Conservation (phyloP, 352 stramenopile genomes). For the Phytophthora podocarpi region DNA sequence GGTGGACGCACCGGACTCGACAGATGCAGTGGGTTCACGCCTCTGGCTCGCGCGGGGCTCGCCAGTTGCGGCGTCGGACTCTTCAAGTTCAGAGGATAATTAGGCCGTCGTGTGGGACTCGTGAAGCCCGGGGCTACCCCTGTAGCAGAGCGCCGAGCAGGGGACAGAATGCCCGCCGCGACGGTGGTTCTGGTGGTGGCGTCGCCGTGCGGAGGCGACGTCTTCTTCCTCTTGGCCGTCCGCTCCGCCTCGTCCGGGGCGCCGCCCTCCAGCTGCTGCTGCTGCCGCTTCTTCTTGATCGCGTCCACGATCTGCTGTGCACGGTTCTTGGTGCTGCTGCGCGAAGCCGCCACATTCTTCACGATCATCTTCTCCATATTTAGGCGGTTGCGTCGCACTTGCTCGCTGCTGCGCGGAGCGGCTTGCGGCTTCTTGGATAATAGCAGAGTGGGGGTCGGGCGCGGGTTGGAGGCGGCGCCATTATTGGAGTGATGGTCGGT, state of each 20-base stretch:
- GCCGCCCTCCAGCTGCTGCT: constrained; percentile 51
- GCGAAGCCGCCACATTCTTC: constrained; percentile 71
- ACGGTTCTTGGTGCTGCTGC: constrained; percentile 73
- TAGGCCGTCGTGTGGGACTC: constrained; percentile 26
- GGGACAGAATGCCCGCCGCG: constrained; percentile 27
- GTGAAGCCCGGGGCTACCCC: constrained; percentile 14
- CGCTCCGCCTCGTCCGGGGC: constrained; percentile 24
- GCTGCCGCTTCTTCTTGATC: constrained; percentile 68
- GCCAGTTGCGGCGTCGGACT: constrained; percentile 28
- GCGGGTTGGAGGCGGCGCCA: neutral
- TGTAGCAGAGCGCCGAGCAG: constrained; percentile 12
- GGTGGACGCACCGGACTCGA: constrained; percentile 37
- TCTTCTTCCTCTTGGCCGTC: constrained; percentile 30
- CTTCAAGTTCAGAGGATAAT: constrained; percentile 18
- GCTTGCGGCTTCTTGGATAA: constrained; percentile 18
- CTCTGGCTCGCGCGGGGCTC: constrained; percentile 26
- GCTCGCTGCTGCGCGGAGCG: constrained; percentile 35
- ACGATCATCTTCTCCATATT: constrained; percentile 91
- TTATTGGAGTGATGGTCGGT: constrained; percentile 25
- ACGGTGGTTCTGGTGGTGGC: constrained; percentile 4
- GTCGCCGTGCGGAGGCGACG: constrained; percentile 13
- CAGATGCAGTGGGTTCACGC: constrained; percentile 30
- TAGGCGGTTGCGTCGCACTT: constrained; percentile 62
- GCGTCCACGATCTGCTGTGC: constrained; percentile 74
- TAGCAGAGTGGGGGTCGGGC: neutral